phyloP scores from a whole-genome alignment of 176 grass and related monocot genomes.

The Oryza coarctata region DNA sequence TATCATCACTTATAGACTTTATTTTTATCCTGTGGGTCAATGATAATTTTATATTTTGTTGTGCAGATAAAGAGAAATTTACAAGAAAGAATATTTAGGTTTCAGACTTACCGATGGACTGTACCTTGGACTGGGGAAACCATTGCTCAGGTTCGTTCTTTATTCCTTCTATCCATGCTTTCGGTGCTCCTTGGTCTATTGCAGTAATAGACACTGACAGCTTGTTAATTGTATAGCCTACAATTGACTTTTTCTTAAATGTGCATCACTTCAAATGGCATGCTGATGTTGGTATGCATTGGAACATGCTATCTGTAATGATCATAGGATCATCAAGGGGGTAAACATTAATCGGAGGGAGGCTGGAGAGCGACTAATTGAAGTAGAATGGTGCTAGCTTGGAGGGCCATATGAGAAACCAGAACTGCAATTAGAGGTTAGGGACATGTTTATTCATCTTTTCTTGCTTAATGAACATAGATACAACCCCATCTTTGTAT shows the following conservation, averaged over 20 bases:
- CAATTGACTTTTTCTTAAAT: background rate
- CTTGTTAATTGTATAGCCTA: background rate
- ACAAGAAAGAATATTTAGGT: slow-evolving; percentile 30
- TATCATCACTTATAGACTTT: background rate
- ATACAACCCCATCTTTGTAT: no score
- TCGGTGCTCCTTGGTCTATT: background rate
- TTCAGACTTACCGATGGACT: slow-evolving; percentile 53
- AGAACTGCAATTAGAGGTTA: no score
- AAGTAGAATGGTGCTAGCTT: no score
- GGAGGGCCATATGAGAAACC: no score
- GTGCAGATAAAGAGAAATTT: slow-evolving; percentile 50
- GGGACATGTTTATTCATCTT: no score
- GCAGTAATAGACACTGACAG: background rate
- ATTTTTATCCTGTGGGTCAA: background rate
- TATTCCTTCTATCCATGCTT: slow-evolving; percentile 20
- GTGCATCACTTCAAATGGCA: background rate
- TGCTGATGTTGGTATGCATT: background rate
- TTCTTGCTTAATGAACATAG: no score
- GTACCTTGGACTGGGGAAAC: slow-evolving; percentile 81
- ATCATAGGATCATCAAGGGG: no score
- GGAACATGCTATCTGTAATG: background rate
- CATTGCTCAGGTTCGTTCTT: slow-evolving; percentile 75
- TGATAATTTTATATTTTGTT: slow-evolving; percentile 27
- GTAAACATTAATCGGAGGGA: no score
- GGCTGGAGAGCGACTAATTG: no score